Evolutionary conservation across 2,329 filamentous ascomycete genomes (phyloP).

Genomic region (Aurifilum marmelostoma): DNA sequence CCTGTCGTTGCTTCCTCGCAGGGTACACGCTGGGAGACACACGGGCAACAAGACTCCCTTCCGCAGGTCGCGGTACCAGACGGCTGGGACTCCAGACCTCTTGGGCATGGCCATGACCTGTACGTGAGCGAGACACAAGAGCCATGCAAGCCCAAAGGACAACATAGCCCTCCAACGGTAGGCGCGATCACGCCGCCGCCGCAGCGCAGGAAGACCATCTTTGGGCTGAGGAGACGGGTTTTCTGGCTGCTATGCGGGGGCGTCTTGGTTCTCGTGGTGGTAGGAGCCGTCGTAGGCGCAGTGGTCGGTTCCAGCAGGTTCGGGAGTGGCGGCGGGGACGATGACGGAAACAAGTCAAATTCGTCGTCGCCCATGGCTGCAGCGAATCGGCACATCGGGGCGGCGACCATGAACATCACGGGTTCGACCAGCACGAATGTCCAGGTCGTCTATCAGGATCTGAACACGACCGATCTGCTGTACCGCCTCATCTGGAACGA

Average conservation of each 20-base stretch:
- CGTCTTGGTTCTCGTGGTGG: not conserved
- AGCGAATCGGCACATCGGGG: not conserved
- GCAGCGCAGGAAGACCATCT: slow-evolving; percentile 8
- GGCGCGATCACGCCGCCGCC: not conserved
- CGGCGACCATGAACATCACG: slow-evolving; percentile 8
- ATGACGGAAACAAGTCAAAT: not conserved
- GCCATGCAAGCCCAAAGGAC: not conserved
- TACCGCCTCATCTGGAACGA: slow-evolving; percentile 18
- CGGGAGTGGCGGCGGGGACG: not conserved
- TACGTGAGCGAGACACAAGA: not conserved
- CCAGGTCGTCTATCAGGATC: slow-evolving; percentile 20
- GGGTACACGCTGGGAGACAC: not conserved
- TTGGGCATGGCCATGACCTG: not conserved
- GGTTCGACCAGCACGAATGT: slow-evolving; percentile 5
- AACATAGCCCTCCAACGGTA: not conserved
- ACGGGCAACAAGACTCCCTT: not conserved
- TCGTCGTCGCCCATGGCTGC: not conserved
- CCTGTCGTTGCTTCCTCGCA: not conserved
- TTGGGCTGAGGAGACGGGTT: slow-evolving; percentile 9
- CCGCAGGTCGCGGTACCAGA: not conserved
- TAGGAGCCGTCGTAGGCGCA: slow-evolving; percentile 14
- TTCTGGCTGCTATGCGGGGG: slow-evolving; percentile 5
- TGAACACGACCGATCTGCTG: slow-evolving; percentile 12
- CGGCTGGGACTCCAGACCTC: not conserved
- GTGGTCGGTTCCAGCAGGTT: not conserved